Base-by-base conservation (phyloP, 768 basidiomycete species). In the Lactifluus hygrophoroides region DNA sequence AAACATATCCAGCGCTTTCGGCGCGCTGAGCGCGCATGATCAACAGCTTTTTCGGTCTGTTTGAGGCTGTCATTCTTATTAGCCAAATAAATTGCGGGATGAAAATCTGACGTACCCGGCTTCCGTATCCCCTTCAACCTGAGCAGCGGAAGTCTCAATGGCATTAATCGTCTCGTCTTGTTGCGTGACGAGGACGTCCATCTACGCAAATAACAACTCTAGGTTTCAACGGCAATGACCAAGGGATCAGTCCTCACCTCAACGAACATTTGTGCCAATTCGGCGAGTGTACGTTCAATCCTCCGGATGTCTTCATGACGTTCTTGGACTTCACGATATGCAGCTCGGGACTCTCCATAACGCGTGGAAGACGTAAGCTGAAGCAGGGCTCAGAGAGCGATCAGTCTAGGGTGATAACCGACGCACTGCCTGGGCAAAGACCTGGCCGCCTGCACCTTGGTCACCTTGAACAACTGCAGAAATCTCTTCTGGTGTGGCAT, bases 1-100 rank as follows among this genome's bases (percentile, higher is more conserved):
- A 93, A 91, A 71, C 89, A 94, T 73, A 88, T 88, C 88, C 88
- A 90, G 60, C 90, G 83, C 73, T 85, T 90, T 67, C 81, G 83
- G 57, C 93, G 81, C 9, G 89, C 88, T 25, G 76, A 71, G 13
- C 84, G 76, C 0, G 88, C 88, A 61, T 81, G 81, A 43, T 76
- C 72, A 42, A 90, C 84, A 1, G 91, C 91, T 45, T 76, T 74
- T 47, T 81, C 78, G 9, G 85, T 86, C 55, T 89, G 77, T 46
- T 77, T 69, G 38, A 81, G 67, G 38, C 89, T 91, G 51, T 11
- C 52, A 28, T 42, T 42, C 21, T 4, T 30, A 25, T 49, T 37
- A 50, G 42, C 25, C 53, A 51, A 49, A 27, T 10, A 45, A 45
- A 19, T 21, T 16, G 14, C 17, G 4, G 17, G 5, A 52, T 2